Base-by-base conservation (phyloP, 371 early-diverging fungal genomes). In the Mortierella sp. region DNA sequence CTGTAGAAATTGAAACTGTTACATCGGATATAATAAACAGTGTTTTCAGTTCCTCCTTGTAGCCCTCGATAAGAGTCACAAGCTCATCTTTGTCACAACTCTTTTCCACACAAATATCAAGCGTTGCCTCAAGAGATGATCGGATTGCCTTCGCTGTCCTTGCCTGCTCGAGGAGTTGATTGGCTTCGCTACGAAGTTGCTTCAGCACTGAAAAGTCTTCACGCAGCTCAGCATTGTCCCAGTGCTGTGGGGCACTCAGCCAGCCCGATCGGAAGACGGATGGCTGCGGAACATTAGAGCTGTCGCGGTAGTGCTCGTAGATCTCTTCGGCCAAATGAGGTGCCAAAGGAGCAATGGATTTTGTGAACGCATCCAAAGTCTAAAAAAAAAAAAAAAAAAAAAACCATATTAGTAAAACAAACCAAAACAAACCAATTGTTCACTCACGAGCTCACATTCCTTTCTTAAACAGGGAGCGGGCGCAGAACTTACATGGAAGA, bases 271-370 rank as follows among this genome's bases (percentile, higher is more conserved):
- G 86, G 69, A 92, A 94, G 25, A 94, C 84, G 18, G 86, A 83
- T 1, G 88, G 84, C 67, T 85, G 82, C 1, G 89, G 86, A 0
- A 62, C 56, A 0, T 76, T 70, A 18, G 82, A 84, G 19, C 85
- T 76, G 1, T 62, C 62, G 55, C 82, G 81, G 60, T 85, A 90
- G 66, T 91, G 86, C 62, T 90, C 91, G 72, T 90, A 93, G 50
- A 93, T 88, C 69, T 95, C 94, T 70, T 94, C 94, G 2, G 90
- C 92, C n/a, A 93, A 82, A 69, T 93, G 93, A 59, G 89, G 88
- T 3, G 87, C 86, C 48, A 94, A 82, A 1, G 94, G 95, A 2
- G 95, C 89, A 25, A 93, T 57, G 11, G 88, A 82, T 26, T 77
- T 82, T 0, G 86, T 87, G 74, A 93, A 92, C 11, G 87, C 84